A percentile compares a stretch with the other conserved stretches of the same genome.
Conservation (phyloP, 441 rosid species). For the Pelargonium australe region DNA sequence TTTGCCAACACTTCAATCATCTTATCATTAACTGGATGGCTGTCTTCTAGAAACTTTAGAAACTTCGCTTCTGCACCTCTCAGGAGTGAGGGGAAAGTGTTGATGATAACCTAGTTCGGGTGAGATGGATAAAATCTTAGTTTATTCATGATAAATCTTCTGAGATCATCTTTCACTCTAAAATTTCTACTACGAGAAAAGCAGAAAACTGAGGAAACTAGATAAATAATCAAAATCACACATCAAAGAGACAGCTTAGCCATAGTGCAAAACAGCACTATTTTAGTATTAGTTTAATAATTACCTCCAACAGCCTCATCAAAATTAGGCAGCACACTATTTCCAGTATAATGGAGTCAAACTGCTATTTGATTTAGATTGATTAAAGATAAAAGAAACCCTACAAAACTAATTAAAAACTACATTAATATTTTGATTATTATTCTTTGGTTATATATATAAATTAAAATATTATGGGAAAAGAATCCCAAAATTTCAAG, state of each 20-base stretch:
- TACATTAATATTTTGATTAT: too few relatives aligned
- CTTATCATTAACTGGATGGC: conserved; percentile 38
- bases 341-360: background rate
- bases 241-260: background rate
- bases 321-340: background rate
- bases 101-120: conserved; percentile 51
- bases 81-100: conserved; percentile 62
- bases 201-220: background rate
- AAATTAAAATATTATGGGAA: background rate
- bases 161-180: background rate
- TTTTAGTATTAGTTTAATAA: too few relatives aligned
- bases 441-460: background rate
- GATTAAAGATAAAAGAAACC: background rate
- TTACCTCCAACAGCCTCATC: background rate
- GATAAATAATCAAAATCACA: background rate
- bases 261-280: background rate
- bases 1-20: conserved; percentile 58
- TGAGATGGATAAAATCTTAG: background rate
- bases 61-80: conserved; percentile 70
- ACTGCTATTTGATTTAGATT: background rate
- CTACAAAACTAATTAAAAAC: background rate
- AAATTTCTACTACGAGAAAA: background rate
- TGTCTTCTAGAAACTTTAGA: conserved; percentile 41
- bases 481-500: background rate
- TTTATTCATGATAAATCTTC: background rate